Conservation (phyloP, 2,329 filamentous ascomycete species). For the Penicillium aurantiogriseum region DNA sequence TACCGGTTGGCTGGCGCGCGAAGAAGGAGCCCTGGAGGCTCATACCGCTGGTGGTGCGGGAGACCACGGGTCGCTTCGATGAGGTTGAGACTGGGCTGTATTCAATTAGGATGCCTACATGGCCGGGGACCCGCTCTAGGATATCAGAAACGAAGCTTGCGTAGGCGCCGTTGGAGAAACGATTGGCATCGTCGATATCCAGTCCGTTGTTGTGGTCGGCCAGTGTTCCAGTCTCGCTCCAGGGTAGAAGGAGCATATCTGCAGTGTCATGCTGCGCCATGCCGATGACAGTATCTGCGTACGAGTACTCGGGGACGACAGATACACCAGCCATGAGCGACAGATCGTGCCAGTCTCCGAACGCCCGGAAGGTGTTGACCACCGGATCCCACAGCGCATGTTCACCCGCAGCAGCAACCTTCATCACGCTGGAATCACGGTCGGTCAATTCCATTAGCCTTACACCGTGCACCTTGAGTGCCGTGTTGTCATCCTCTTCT, state of each 20-base stretch:
- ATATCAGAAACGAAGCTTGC: constrained; percentile 70
- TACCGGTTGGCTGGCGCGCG: constrained; percentile 56
- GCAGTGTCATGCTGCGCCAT: constrained; percentile 68
- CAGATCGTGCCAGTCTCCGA: constrained; percentile 79
- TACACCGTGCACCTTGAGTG: constrained; percentile 76
- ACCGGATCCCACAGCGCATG: constrained; percentile 73
- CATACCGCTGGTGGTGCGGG: constrained; percentile 54
- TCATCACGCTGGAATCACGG: constrained; percentile 93
- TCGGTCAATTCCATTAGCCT: constrained; percentile 84
- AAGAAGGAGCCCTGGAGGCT: constrained; percentile 63
- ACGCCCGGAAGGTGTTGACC: constrained; percentile 85
- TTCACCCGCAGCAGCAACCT: constrained; percentile 78
- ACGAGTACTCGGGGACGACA: constrained; percentile 73
- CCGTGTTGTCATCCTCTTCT: constrained; percentile 28
- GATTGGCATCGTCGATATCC: constrained; percentile 52
- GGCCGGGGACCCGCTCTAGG: constrained; percentile 62
- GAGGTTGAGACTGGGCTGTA: constrained; percentile 56
- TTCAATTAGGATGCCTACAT: constrained; percentile 77
- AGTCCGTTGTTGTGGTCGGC: constrained; percentile 61
- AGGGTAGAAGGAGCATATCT: constrained; percentile 79
- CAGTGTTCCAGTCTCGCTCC: constrained; percentile 79
- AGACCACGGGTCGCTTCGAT: constrained; percentile 26
- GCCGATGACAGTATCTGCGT: constrained; percentile 71
- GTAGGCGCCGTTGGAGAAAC: constrained; percentile 64
- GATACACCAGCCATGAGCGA: constrained; percentile 78